Base-by-base conservation (phyloP, 805 yeast species). In the Yamadazyma sp. region DNA sequence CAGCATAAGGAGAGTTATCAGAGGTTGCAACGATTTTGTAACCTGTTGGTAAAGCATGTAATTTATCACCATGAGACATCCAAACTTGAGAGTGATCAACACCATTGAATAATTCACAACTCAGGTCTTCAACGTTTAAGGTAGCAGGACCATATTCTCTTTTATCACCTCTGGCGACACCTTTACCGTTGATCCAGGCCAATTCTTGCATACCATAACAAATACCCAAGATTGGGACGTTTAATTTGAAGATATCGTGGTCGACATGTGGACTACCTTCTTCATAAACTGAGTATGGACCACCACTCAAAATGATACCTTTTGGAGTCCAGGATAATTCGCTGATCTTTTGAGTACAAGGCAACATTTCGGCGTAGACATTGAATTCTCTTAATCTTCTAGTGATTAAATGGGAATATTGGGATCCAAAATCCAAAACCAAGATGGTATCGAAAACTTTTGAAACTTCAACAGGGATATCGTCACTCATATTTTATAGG, bases 41-140 rank as follows among this genome's bases (percentile, higher is more conserved):
- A 25, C 94, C 96, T 29, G 76, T 74, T 53, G 98, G 98, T 50
- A 93, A 75, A 35, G 91, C 85, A 53, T 80, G 80, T 55, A 93
- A 75, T 73, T 93, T 93, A 69, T 93, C 98, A 57, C 96, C 96
- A 65, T 93, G 98, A 31, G 98, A 89, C 98, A 93, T 93, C 98
- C 98, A 93, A 44, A 93, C 97, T 61, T 83, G 89, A 40, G 95
- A 87, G 70, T 93, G 83, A 64, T 88, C 94, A 51, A 93, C 86
- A 43, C 82, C 96, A 45, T 80, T 73, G 67, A 93, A 93, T 44
- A 93, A 71, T 14, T 85, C 79, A 61, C 86, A 78, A 14, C 63
- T 38, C 27, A 65, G 45, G 56, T 86, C 93, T 50, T 75, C 70
- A 38, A 87, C 94, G 49, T 79, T 73, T 60, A 93, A 74, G 40